phyloP scores from a whole-genome alignment of 192 early-diverging fungal species.

The Pilobolus umbonatus region DNA sequence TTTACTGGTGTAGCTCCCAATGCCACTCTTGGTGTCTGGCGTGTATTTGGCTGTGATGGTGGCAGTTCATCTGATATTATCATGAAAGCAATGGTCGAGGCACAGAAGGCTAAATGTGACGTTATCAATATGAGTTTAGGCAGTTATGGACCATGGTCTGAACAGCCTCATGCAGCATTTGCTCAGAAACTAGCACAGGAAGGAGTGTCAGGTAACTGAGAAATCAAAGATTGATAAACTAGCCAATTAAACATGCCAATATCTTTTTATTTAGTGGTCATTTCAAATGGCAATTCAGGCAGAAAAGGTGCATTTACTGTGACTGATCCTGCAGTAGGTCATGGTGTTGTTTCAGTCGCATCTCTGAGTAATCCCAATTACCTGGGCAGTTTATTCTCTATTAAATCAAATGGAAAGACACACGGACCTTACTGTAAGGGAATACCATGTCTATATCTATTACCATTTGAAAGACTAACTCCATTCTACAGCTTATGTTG shows the following conservation, averaged over 20 bases:
- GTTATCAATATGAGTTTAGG: slow-evolving; percentile 84
- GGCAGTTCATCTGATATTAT: slow-evolving; percentile 65
- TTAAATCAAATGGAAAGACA: slow-evolving; percentile 7
- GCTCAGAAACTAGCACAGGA: slow-evolving; percentile 43
- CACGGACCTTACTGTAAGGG: slow-evolving; percentile 24
- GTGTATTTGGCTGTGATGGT: slow-evolving; percentile 79
- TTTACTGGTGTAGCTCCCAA: slow-evolving; percentile 62
- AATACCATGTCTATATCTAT: background rate
- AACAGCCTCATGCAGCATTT: slow-evolving; percentile 54
- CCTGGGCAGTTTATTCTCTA: slow-evolving; percentile 27
- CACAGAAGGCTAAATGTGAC: slow-evolving; percentile 59
- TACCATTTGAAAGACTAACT: too few relatives aligned
- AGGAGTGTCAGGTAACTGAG: slow-evolving; percentile 21
- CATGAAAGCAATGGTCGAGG: slow-evolving; percentile 68
- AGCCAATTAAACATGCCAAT: background rate
- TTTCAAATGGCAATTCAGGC: slow-evolving; percentile 64
- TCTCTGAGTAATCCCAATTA: slow-evolving; percentile 41
- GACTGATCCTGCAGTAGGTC: slow-evolving; percentile 53
- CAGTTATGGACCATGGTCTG: slow-evolving; percentile 55
- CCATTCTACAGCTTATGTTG: slow-evolving; percentile 10
- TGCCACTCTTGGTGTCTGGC: slow-evolving; percentile 72
- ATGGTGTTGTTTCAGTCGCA: slow-evolving; percentile 54
- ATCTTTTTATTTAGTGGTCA: slow-evolving; percentile 38
- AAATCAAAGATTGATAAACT: background rate
- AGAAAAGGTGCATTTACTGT: slow-evolving; percentile 53